phyloP scores from a whole-genome alignment of 495 filamentous ascomycete genomes.

The Pyronema omphalodes region DNA sequence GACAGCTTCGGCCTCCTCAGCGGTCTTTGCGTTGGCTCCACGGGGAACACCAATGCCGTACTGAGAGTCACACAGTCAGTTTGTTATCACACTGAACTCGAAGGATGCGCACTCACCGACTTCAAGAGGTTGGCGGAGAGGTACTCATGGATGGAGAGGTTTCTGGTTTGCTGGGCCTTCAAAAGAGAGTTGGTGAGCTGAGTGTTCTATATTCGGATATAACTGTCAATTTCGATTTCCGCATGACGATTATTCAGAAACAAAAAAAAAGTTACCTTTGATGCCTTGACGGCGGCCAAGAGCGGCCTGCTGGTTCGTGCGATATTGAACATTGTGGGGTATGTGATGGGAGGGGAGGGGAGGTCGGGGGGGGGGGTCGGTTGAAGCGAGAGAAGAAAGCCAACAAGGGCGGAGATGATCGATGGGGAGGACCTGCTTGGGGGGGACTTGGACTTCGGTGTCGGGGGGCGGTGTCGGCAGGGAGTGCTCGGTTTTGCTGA shows the following conservation, averaged over 20 bases:
- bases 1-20: constrained; percentile 76
- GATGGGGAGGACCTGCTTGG: too few species aligned
- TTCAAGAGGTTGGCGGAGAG: constrained; percentile 77
- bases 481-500: background rate
- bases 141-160: constrained; percentile 93
- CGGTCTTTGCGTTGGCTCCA: constrained; percentile 63
- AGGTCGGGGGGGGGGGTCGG: too few species aligned
- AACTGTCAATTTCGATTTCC: background rate
- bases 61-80: constrained; percentile 29
- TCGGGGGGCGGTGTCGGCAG: background rate
- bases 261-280: constrained; percentile 41
- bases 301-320: constrained; percentile 44
- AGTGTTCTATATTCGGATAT: constrained; percentile 26
- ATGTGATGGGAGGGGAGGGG: too few species aligned
- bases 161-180: constrained; percentile 50
- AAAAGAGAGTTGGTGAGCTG: constrained; percentile 33
- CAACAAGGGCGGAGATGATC: background rate
- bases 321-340: constrained; percentile 53
- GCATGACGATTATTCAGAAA: background rate
- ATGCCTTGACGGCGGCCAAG: constrained; percentile 44
- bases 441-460: background rate
- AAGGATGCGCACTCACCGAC: constrained; percentile 36
- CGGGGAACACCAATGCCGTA: constrained; percentile 88
- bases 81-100: background rate
- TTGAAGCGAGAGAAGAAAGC: background rate